These are phyloP conservation scores for Amaranthus cruentus DNA, from an alignment of 148 eudicot genomes.

Conservation along the genomic window DNA sequence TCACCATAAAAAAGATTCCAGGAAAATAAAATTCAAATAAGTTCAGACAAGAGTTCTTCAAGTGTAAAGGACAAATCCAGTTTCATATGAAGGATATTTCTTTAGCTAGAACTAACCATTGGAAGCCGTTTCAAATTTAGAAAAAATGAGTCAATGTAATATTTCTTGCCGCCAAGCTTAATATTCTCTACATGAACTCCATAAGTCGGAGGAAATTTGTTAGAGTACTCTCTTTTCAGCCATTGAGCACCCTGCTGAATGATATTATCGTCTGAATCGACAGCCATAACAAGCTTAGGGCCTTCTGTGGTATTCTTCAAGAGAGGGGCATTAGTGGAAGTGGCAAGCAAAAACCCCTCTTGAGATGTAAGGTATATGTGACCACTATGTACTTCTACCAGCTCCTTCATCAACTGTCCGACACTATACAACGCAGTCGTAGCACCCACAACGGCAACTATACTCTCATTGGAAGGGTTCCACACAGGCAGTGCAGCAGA, in stretches of 20 bases:
- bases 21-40: neutral
- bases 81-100: neutral
- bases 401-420: slow-evolving; percentile 89
- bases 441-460: slow-evolving; percentile 93
- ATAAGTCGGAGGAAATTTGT: slow-evolving; percentile 46
- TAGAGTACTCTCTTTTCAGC: slow-evolving; percentile 45
- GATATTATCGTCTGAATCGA: slow-evolving; percentile 56
- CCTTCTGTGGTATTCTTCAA: slow-evolving; percentile 58
- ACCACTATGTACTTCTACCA: slow-evolving; percentile 82
- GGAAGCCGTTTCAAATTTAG: slow-evolving; percentile 86
- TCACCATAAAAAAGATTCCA: neutral
- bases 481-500: slow-evolving; percentile 91
- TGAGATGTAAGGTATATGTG: slow-evolving; percentile 91
- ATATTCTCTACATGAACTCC: slow-evolving; percentile 84
- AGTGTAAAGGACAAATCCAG: neutral
- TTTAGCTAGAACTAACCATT: slow-evolving; percentile 47
- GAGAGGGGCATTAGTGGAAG: slow-evolving; percentile 75
- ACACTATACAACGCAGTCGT: slow-evolving; percentile 89
- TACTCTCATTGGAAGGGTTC: slow-evolving; percentile 56
- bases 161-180: slow-evolving; percentile 54
- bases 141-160: slow-evolving; percentile 89
- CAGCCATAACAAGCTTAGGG: slow-evolving; percentile 72
- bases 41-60: neutral
- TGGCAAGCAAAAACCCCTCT: slow-evolving; percentile 85
- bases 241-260: slow-evolving; percentile 78